A percentile compares a stretch with the other conserved stretches of the same genome.
Conservation (phyloP, 2,329 filamentous ascomycete species). For the Fusarium verticillioides region DNA sequence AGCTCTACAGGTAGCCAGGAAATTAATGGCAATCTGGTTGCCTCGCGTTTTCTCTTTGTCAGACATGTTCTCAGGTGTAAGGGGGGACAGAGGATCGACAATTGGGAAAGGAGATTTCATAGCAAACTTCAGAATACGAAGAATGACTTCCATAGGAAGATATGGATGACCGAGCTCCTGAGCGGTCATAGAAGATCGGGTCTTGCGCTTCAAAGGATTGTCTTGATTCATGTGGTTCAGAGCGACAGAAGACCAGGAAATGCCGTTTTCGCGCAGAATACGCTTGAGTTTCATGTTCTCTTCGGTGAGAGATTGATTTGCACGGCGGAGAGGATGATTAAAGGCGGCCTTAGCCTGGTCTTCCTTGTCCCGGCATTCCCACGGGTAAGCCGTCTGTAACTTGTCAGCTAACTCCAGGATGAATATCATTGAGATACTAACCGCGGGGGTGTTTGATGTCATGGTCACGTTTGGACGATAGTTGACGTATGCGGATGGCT, state of each 20-base stretch:
- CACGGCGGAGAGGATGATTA: conserved; percentile 59
- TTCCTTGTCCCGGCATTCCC: conserved; percentile 64
- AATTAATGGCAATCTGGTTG: conserved; percentile 64
- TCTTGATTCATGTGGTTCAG: conserved; percentile 48
- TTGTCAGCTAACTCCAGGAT: conserved; percentile 12
- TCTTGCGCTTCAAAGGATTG: conserved; percentile 49
- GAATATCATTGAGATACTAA: conserved; percentile 19
- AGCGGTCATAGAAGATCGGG: conserved; percentile 45
- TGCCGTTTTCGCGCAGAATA: conserved; percentile 63
- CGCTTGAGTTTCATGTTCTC: conserved; percentile 63
- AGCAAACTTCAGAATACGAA: conserved; percentile 63
- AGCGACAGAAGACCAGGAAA: conserved; percentile 59
- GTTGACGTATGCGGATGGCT: conserved; percentile 5
- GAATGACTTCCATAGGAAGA: conserved; percentile 63
- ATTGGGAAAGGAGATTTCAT: conserved; percentile 62
- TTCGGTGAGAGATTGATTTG: conserved; percentile 58
- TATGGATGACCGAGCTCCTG: conserved; percentile 51
- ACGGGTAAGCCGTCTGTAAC: conserved; percentile 52
- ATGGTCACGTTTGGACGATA: conserved; percentile 24
- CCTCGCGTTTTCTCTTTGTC: conserved; percentile 55
- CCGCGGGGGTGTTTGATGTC: conserved; percentile 34
- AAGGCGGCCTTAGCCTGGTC: conserved; percentile 61
- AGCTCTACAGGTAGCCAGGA: conserved; percentile 62
- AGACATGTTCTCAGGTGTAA: conserved; percentile 57
- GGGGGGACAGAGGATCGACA: conserved; percentile 63